phyloP scores from a whole-genome alignment of 2,329 filamentous ascomycete species.

The Botrytis fragariae region DNA sequence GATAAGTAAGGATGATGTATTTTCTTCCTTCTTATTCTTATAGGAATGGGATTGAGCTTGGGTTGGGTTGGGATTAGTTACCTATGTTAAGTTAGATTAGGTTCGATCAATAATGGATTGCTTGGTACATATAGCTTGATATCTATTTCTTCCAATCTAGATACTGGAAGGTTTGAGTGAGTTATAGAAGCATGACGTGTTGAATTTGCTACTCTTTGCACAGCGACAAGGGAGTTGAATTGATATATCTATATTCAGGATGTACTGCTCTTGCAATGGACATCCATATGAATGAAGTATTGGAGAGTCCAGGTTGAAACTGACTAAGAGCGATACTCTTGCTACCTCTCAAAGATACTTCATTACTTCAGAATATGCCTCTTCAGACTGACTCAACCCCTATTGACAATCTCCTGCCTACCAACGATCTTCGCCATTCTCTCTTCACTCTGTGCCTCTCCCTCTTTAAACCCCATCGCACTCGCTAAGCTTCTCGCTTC shows the following conservation, averaged over 20 bases:
- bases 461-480: constrained; percentile 52
- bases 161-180: background rate
- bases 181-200: background rate
- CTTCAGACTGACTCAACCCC: background rate
- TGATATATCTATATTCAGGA: background rate
- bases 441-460: constrained; percentile 51
- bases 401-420: background rate
- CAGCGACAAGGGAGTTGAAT: background rate
- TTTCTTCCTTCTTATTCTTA: background rate
- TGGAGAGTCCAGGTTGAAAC: background rate
- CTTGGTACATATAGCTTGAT: background rate
- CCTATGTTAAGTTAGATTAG: background rate
- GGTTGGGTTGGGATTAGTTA: background rate
- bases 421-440: constrained; percentile 43
- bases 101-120: background rate
- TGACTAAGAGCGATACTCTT: background rate
- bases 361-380: background rate
- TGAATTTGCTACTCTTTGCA: background rate
- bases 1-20: background rate
- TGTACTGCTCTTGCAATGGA: background rate
- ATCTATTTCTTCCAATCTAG: background rate
- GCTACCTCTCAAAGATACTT: background rate
- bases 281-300: background rate
- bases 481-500: constrained; percentile 64
- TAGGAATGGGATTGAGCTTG: background rate